Evolutionary conservation across 2,329 filamentous ascomycete species (phyloP), one percentile per base, ranked within the genome.

Genomic region (Pleoardoris graminearum): DNA sequence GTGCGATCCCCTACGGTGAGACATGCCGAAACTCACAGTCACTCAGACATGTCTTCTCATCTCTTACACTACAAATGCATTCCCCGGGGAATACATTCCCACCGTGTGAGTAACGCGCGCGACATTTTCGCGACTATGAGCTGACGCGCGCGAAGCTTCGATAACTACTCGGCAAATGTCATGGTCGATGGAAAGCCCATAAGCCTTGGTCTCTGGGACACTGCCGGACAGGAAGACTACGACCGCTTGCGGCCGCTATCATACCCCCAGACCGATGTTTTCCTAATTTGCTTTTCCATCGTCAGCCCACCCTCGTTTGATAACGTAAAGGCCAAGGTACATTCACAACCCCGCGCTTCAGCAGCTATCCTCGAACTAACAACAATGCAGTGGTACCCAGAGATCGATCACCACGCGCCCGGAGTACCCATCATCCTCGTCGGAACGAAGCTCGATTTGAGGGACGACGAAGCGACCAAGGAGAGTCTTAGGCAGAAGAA

Each of bases 61-160:
- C 75, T 97, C 93, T 48, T 99, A 99, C 80, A 97, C 94, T 60
- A 99, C 94, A 60, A 99, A 97, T 80, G 94, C 94, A 62, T 99
- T 99, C 76, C 94, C 94, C n/a, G 94, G 94, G 76, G 94, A 99
- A 82, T 99, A 99, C 78, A 97, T 99, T 67, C 94, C 94, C 63
- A 99, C 94, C 68, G 94, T 99, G 89, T 94, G 79, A 76, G 88
- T 62, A 27, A 33, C 30, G 14, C 50, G 7, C 19, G 38, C 43
- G 22, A 16, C 10, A 32, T n/a, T 21, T 30, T 47, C 61, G 41
- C 51, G 57, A 39, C 51, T 21, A 19, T 50, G 38, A 48, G 60
- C 67, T 72, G 60, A 72, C 51, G 16, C 39, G 30, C 33, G 10
- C 37, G 17, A 64, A 96, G 91, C 59, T 97, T 97, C 78, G 93